Evolutionary conservation across 805 yeast genomes (phyloP), one percentile per base, ranked within the genome.

Genomic region (Kuraishia molischiana): DNA sequence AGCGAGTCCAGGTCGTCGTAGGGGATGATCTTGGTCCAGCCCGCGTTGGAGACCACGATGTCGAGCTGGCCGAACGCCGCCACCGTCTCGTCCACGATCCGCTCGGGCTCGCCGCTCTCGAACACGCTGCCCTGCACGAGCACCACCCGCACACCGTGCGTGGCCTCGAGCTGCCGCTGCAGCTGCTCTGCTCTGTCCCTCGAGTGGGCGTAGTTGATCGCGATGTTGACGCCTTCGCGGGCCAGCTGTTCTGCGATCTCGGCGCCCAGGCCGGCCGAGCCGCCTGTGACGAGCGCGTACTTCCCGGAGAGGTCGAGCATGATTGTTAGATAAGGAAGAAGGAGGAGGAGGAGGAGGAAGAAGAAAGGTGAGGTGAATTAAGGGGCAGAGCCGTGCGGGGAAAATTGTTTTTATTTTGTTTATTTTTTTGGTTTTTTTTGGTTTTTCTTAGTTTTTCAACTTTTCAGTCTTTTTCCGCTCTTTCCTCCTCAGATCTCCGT

Each of bases 11-110:
- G 42, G 36, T 59, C 58, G 13, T 48, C 46, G 39, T 50, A 50
- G 11, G 61, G 54, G 13, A 56, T 46, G 29, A 55, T 44, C 36
- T 58, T 50, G 10, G 66, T 61, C 62, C 63, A 61, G 3, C 65
- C 65, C 5, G 61, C 64, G 41, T 61, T 61, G 11, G 64, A 59
- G 11, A 61, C 47, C 18, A 60, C 62, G 21, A 66, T 64, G 39
- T 62, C 65, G 14, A 66, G 45, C 13, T 50, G 40, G 8, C 57
- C 58, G 20, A 57, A 49, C 17, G 44, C 43, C 19, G 36, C 45
- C 10, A 49, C 49, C 3, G 59, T 51, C 13, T 47, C 51, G 2
- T 32, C 41, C 3, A 66, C 56, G 17, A 59, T 45, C 22, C 38
- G 35, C 17, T 48, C 51, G 11, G 46, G 39, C 3, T 44, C 51